These are phyloP conservation scores for Monilinia aucupariae DNA, from an alignment of 2,329 filamentous ascomycete genomes.

Conservation along the genomic window DNA sequence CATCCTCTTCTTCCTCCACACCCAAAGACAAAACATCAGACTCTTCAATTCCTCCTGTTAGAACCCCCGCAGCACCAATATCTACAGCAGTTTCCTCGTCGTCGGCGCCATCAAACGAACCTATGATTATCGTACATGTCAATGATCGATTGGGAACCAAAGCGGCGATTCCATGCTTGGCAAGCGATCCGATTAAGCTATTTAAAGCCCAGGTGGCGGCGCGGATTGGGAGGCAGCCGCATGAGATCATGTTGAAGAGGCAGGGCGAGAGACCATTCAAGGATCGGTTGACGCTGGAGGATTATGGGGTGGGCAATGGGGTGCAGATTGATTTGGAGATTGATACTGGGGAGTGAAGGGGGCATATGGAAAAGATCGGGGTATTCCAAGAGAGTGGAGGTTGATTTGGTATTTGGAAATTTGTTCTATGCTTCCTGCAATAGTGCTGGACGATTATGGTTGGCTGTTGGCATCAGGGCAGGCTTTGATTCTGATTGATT, in stretches of 20 bases:
- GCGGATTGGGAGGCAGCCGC: slow-evolving; percentile 79
- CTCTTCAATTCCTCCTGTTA: slow-evolving; percentile 23
- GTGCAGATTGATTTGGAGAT: slow-evolving; percentile 46
- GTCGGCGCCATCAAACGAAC: slow-evolving; percentile 45
- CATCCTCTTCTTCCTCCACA: neutral
- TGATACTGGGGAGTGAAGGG: slow-evolving; percentile 34
- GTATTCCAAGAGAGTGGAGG: too few relatives aligned
- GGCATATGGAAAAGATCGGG: neutral
- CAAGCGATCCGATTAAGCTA: slow-evolving; percentile 74
- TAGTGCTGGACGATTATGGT: neutral
- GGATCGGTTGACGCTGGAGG: slow-evolving; percentile 77
- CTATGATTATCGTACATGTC: slow-evolving; percentile 90
- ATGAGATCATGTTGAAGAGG: slow-evolving; percentile 86
- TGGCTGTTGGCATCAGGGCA: neutral
- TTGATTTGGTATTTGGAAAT: neutral
- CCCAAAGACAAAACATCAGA: neutral
- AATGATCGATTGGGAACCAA: slow-evolving; percentile 98
- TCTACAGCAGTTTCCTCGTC: slow-evolving; percentile 18
- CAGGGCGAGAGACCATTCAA: slow-evolving; percentile 94
- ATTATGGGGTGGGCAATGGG: slow-evolving; percentile 92
- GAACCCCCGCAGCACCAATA: slow-evolving; percentile 23
- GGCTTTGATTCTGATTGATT: neutral
- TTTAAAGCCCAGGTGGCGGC: slow-evolving; percentile 92
- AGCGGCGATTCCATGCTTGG: slow-evolving; percentile 82
- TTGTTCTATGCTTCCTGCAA: neutral